phyloP scores from a whole-genome alignment of 345 rosid genomes.

The Eucalyptus lansdowneana region DNA sequence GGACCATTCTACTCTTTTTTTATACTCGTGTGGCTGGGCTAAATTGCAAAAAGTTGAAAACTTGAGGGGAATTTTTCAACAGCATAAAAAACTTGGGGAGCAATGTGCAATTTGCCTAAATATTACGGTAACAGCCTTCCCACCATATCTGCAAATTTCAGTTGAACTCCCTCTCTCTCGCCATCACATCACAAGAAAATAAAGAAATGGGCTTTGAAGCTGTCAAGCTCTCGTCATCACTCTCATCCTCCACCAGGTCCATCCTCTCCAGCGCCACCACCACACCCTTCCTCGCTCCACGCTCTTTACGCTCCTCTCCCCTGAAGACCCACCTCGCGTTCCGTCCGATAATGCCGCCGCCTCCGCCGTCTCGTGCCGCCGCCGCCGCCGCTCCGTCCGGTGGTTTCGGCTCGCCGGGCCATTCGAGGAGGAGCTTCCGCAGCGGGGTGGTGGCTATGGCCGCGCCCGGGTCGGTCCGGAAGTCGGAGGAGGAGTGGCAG shows the following conservation, averaged over 20 bases:
- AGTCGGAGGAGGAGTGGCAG: too few species aligned
- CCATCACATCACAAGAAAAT: background rate
- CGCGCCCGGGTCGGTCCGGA: too few species aligned
- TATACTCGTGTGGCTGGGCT: background rate
- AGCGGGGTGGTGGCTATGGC: too few species aligned
- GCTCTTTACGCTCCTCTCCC: background rate
- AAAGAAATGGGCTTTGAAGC: conserved; percentile 23
- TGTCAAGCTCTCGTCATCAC: conserved; percentile 9
- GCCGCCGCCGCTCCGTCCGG: background rate
- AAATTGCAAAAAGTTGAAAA: background rate
- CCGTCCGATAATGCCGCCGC: background rate
- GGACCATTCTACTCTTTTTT: background rate
- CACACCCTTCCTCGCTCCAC: background rate
- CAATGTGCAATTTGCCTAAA: background rate
- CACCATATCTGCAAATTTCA: background rate
- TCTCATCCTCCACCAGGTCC: conserved; percentile 13
- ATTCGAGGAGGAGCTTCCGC: too few species aligned
- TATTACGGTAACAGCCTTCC: background rate
- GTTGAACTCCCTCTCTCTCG: background rate
- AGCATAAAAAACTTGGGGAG: background rate
- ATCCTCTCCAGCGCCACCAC: background rate
- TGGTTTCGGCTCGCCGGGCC: too few species aligned
- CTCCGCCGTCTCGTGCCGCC: background rate
- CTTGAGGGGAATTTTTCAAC: background rate
- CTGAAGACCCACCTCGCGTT: background rate